These are phyloP conservation scores for Umbilicus rupestris DNA, from an alignment of 164 flowering plant genomes.

Conservation along the genomic window DNA sequence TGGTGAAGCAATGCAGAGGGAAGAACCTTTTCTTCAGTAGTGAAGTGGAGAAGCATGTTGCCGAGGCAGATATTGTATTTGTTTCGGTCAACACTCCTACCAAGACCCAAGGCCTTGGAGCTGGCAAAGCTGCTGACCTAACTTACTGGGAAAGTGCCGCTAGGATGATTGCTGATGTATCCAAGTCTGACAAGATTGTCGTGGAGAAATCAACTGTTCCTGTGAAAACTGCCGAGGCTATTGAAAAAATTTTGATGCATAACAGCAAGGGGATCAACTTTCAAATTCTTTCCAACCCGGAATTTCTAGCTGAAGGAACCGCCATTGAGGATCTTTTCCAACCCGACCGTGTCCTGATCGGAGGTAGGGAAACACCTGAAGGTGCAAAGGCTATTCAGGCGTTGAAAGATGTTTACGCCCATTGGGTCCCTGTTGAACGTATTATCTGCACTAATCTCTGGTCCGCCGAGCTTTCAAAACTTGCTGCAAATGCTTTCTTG, in stretches of 20 bases:
- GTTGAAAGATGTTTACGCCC: conserved; percentile 2
- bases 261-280: conserved; percentile 8
- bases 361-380: conserved; percentile 5
- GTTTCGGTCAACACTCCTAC: conserved; percentile 6
- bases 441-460: conserved; percentile 4
- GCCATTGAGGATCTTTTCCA: conserved; percentile 9
- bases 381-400: conserved; percentile 6
- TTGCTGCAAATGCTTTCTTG: conserved; percentile 7
- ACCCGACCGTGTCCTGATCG: conserved; percentile 7
- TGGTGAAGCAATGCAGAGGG: conserved; percentile 6
- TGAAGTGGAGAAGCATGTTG: conserved; percentile 7
- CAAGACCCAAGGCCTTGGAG: conserved; percentile 5
- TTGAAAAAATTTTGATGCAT: conserved; percentile 6
- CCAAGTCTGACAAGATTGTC: conserved; percentile 5
- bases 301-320: conserved; percentile 6
- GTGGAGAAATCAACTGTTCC: conserved; percentile 6
- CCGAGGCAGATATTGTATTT: conserved; percentile 5
- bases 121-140: conserved; percentile 8
- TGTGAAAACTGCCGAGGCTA: conserved; percentile 1
- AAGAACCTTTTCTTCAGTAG: conserved; percentile 7
- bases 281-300: conserved; percentile 5
- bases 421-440: conserved; percentile 4
- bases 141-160: conserved; percentile 8
- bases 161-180: conserved; percentile 7
- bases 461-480: conserved; percentile 6